A percentile compares a stretch with the other conserved stretches of the same genome.
These are phyloP conservation scores for Arthroderma sp. DNA, from an alignment of 2,329 filamentous ascomycete genomes.

Conservation along the genomic window DNA sequence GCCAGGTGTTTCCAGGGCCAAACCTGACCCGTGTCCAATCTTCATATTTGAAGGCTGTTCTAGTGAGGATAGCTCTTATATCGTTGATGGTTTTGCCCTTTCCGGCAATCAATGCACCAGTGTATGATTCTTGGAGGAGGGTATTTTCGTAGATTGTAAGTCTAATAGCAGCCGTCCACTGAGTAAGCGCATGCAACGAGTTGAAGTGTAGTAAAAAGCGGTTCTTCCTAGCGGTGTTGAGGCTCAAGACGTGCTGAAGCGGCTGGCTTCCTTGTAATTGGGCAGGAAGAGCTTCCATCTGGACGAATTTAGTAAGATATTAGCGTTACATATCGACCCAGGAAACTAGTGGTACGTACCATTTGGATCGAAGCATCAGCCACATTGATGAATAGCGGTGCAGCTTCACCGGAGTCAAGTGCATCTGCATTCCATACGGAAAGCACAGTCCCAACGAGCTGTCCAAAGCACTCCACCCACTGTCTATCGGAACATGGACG, in stretches of 20 bases:
- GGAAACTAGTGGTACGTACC: conserved; percentile 41
- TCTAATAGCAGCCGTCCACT: conserved; percentile 92
- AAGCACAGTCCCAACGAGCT: conserved; percentile 85
- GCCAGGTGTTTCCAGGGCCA: conserved; percentile 89
- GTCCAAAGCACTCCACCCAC: conserved; percentile 95
- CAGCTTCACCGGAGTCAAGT: conserved; percentile 74
- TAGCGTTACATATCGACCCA: conserved; percentile 10
- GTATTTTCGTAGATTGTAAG: conserved; percentile 90
- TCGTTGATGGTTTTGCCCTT: conserved; percentile 85
- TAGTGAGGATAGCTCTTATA: conserved; percentile 78
- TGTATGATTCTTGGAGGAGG: conserved; percentile 90
- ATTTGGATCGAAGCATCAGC: conserved; percentile 97
- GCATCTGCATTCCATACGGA: conserved; percentile 93
- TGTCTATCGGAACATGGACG: conserved; percentile 71
- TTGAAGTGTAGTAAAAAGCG: conserved; percentile 94
- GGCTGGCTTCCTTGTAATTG: conserved; percentile 65
- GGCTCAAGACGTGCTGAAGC: conserved; percentile 85
- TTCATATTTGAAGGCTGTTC: conserved; percentile 61
- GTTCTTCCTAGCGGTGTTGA: conserved; percentile 91
- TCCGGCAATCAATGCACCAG: conserved; percentile 84
- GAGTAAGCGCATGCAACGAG: conserved; percentile 78
- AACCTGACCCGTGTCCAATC: conserved; percentile 95
- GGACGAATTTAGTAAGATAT: conserved; percentile 15
- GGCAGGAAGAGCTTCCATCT: conserved; percentile 85
- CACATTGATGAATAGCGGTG: conserved; percentile 89